A percentile compares a stretch with the other conserved stretches of the same genome.
Evolutionary conservation across 202 grass and related monocot species (phyloP).

Genomic region (Tripidium arundinaceum): DNA sequence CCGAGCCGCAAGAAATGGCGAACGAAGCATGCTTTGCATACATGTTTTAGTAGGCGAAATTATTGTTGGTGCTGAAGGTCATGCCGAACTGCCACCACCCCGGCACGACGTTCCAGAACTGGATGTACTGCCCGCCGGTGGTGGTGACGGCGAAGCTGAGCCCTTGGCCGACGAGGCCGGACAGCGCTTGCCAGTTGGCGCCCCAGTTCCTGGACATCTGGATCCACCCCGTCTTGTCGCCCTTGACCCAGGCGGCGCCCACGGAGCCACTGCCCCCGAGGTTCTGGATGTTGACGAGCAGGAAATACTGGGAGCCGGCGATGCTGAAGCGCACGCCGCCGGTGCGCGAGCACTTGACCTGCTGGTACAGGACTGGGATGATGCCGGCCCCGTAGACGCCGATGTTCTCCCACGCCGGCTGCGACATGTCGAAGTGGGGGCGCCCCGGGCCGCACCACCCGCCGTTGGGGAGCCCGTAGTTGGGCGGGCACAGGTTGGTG

Average conservation of each 20-base stretch:
- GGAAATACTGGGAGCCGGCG: slow-evolving; percentile 52
- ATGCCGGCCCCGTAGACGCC: background rate
- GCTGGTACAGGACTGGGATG: background rate
- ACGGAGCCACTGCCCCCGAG: slow-evolving; percentile 57
- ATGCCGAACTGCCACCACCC: slow-evolving; percentile 54
- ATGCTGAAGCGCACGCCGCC: slow-evolving; percentile 59
- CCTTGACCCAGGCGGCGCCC: slow-evolving; percentile 36
- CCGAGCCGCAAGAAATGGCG: background rate
- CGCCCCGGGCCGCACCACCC: slow-evolving; percentile 32
- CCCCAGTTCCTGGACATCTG: slow-evolving; percentile 68
- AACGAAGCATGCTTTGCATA: too few relatives aligned
- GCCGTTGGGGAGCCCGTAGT: slow-evolving; percentile 22
- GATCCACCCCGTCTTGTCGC: slow-evolving; percentile 40
- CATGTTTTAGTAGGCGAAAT: slow-evolving; percentile 37
- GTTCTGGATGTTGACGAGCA: slow-evolving; percentile 69
- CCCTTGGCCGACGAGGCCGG: slow-evolving; percentile 26
- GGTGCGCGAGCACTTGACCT: slow-evolving; percentile 40
- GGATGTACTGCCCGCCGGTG: slow-evolving; percentile 52
- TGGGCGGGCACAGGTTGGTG: slow-evolving; percentile 52
- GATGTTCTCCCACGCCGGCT: slow-evolving; percentile 16
- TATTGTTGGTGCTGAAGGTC: slow-evolving; percentile 38
- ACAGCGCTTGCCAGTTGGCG: slow-evolving; percentile 50
- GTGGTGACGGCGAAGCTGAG: slow-evolving; percentile 48
- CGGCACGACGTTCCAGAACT: slow-evolving; percentile 39
- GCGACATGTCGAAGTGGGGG: slow-evolving; percentile 49